Conservation (phyloP, 2,329 filamentous ascomycete species). For the Colletotrichum camelliae region DNA sequence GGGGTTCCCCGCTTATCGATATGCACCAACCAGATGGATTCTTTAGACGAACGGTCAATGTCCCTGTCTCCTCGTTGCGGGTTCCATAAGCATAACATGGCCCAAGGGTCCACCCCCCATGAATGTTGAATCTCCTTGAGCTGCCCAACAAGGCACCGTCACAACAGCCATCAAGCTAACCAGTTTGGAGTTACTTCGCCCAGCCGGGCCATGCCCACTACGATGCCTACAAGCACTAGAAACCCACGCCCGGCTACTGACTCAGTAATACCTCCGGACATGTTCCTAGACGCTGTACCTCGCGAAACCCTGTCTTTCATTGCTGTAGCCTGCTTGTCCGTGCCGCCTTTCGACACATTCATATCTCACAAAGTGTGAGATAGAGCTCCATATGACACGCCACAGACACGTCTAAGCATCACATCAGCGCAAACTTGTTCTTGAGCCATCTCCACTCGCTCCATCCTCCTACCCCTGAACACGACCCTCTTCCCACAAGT, state of each 20-base stretch:
- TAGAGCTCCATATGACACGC: fast-evolving
- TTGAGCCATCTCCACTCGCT: neutral
- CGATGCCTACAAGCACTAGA: neutral
- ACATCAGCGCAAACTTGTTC: fast-evolving
- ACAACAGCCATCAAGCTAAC: neutral
- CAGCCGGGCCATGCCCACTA: neutral
- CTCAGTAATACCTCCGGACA: neutral
- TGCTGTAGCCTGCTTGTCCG: no score
- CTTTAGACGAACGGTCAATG: neutral
- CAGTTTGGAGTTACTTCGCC: neutral
- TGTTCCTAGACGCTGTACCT: neutral
- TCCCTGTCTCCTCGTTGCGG: neutral
- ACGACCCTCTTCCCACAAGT: neutral
- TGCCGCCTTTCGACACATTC: no score
- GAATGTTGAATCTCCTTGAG: neutral
- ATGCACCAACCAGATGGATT: neutral
- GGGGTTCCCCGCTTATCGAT: neutral
- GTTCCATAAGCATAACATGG: neutral
- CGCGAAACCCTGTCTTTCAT: no score
- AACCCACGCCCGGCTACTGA: neutral
- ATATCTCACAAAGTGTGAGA: no score
- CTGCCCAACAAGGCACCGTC: neutral
- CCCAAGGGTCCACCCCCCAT: neutral
- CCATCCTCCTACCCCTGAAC: neutral
- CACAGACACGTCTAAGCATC: neutral